A percentile compares a stretch with the other conserved stretches of the same genome.
Conservation (phyloP, 768 basidiomycete genomes). For the Butyriboletus loyo region DNA sequence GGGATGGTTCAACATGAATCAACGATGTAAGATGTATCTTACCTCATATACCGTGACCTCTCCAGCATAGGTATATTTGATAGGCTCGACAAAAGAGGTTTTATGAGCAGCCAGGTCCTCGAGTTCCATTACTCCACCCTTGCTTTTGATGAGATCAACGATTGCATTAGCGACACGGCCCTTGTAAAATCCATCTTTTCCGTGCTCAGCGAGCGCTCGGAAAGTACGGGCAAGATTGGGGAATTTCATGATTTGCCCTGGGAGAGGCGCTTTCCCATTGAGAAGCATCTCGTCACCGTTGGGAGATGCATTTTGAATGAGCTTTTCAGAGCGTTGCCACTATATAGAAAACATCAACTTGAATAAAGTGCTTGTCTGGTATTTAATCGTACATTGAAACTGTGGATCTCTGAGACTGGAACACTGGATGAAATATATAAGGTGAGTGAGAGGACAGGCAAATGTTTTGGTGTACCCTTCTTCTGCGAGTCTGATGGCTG, state of each 20-base stretch:
- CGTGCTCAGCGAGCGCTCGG: constrained; percentile 71
- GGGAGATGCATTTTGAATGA: constrained; percentile 81
- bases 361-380: neutral
- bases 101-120: constrained; percentile 87
- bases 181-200: constrained; percentile 92
- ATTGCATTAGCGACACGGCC: constrained; percentile 88
- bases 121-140: constrained; percentile 91
- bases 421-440: constrained; percentile 44
- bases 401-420: constrained; percentile 83
- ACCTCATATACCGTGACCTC: constrained; percentile 94
- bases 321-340: constrained; percentile 53
- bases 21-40: constrained; percentile 9
- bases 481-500: constrained; percentile 89
- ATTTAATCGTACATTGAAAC: constrained; percentile 44
- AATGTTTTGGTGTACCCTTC: constrained; percentile 60
- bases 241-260: constrained; percentile 80
- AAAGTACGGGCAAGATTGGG: constrained; percentile 85
- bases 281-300: constrained; percentile 85
- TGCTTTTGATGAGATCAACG: constrained; percentile 77
- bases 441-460: neutral
- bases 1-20: neutral
- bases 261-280: constrained; percentile 76
- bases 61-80: constrained; percentile 81
- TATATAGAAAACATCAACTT: constrained; percentile 17
- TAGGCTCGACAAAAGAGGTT: constrained; percentile 81